Evolutionary conservation across 1,284 basidiomycete genomes (phyloP).

Genomic region (Trametes polyzona): DNA sequence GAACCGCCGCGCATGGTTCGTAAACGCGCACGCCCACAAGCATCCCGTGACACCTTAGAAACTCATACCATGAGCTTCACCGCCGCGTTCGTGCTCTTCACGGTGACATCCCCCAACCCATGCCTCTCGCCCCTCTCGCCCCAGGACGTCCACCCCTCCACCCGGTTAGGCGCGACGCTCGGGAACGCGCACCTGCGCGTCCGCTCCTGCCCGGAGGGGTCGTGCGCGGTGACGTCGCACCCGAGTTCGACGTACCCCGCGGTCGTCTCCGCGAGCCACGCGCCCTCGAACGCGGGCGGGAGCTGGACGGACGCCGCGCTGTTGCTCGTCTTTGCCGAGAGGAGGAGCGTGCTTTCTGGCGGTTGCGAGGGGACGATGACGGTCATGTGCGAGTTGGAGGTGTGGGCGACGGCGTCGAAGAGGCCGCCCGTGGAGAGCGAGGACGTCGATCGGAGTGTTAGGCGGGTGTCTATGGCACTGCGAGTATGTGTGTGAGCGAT

Average conservation of each 20-base stretch:
- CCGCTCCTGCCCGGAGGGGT: slow-evolving; percentile 20
- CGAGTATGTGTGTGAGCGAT: background rate
- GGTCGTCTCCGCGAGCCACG: slow-evolving; percentile 31
- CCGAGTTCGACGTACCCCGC: slow-evolving; percentile 2
- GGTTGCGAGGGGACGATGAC: slow-evolving; percentile 42
- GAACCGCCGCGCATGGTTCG: background rate
- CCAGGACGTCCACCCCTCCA: slow-evolving; percentile 21
- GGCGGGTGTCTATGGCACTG: slow-evolving; percentile 34
- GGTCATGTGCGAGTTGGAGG: slow-evolving; percentile 31
- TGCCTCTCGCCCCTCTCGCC: background rate
- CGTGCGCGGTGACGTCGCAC: slow-evolving; percentile 4
- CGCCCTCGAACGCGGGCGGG: slow-evolving; percentile 48
- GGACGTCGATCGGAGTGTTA: slow-evolving; percentile 34
- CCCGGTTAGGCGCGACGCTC: background rate
- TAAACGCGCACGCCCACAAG: background rate
- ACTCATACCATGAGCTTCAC: slow-evolving; percentile 5
- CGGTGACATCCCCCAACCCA: slow-evolving; percentile 14
- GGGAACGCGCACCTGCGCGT: slow-evolving; percentile 2
- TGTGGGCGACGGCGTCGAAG: slow-evolving; percentile 35
- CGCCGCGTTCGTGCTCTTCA: slow-evolving; percentile 16
- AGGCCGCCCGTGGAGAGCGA: slow-evolving; percentile 32
- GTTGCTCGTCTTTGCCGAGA: slow-evolving; percentile 40
- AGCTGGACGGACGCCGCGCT: slow-evolving; percentile 39
- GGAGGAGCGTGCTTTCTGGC: slow-evolving; percentile 39
- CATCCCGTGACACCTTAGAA: background rate